Evolutionary conservation across 1,139 yeast species (phyloP).

Genomic region (Scheffersomyces stambukii): DNA sequence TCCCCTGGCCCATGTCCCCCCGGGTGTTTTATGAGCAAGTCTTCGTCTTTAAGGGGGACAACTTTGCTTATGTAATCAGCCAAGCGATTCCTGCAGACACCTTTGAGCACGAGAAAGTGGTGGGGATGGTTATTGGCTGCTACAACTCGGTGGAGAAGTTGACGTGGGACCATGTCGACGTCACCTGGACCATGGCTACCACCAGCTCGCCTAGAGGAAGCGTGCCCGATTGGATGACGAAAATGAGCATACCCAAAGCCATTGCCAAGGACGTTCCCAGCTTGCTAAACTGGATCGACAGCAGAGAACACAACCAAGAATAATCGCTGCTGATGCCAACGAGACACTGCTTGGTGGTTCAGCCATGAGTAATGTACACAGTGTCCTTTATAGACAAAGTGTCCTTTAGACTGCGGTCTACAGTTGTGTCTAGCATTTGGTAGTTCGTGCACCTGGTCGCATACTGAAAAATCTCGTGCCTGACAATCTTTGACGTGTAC

Average conservation of each 20-base stretch:
- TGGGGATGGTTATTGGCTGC: conserved; percentile 32
- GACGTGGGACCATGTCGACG: conserved; percentile 26
- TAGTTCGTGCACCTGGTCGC: too few species aligned
- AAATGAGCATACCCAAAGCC: conserved; percentile 49
- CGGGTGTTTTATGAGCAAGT: conserved; percentile 62
- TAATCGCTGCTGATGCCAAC: too few species aligned
- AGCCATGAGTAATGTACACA: too few species aligned
- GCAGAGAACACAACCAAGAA: too few species aligned
- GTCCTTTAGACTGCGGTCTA: too few species aligned
- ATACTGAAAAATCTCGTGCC: conserved; percentile 1
- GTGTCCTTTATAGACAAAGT: too few species aligned
- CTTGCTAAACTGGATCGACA: too few species aligned
- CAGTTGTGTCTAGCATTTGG: too few species aligned
- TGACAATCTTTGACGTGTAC: conserved; percentile 1
- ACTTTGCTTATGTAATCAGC: conserved; percentile 45
- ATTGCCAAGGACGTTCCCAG: conserved; percentile 69
- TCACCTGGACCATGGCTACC: conserved; percentile 64
- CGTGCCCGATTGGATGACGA: conserved; percentile 62
- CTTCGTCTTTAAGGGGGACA: conserved; percentile 31
- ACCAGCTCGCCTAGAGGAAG: conserved; percentile 64
- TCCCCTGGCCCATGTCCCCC: conserved; percentile 44
- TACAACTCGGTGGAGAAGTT: conserved; percentile 62
- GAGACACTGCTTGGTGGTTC: too few species aligned
- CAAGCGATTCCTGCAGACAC: conserved; percentile 35
- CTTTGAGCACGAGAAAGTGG: too few species aligned